Evolutionary conservation across 2,329 filamentous ascomycete species (phyloP), one percentile per base, ranked within the genome.

Genomic region (Monosporascus sp.): DNA sequence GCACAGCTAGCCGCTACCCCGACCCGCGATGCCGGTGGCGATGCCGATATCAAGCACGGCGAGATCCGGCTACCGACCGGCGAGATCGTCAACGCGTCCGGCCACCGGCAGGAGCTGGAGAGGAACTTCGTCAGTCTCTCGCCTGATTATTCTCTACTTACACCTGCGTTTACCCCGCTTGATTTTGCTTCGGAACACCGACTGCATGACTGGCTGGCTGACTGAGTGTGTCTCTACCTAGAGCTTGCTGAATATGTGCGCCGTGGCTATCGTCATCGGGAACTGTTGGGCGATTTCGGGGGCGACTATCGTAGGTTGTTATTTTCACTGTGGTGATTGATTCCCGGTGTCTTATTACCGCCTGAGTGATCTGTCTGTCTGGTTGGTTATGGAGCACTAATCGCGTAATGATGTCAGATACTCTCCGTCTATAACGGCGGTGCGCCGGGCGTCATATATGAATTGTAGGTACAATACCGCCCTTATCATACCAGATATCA

Each of bases 221-320:
- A 24, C 24, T 24, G 24, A 24, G 24, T 24, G 24, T 3, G 24
- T 24, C 24, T 24, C 4, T 24, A 5, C 24, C 24, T 22, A 53
- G 48, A 49, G 47, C 22, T 43, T 57, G 44, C 22, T 60, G 9
- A 59, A 40, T 36, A 46, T 59, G 44, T 55, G 53, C 36, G 55
- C 55, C 27, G 54, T 57, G 17, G 56, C 54, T 2, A 52, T 57
- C 31, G 54, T 51, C 31, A 56, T 54, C 11, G 57, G 57, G 16
- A 59, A 61, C 34, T 46, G 53, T 20, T 58, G 55, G 59, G 51
- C 59, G 1, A 56, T 43, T 5, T 56, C 56, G 24, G 58, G 56
- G 17, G 54, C 51, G 19, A 58, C 51, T 22, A 52, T 59, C 48
- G 55, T 57, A 20, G 44, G 53, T 50, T 48, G 31, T n/a, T 24